Conservation (phyloP, 2,329 filamentous ascomycete genomes). For the Dendryphion nanum region DNA sequence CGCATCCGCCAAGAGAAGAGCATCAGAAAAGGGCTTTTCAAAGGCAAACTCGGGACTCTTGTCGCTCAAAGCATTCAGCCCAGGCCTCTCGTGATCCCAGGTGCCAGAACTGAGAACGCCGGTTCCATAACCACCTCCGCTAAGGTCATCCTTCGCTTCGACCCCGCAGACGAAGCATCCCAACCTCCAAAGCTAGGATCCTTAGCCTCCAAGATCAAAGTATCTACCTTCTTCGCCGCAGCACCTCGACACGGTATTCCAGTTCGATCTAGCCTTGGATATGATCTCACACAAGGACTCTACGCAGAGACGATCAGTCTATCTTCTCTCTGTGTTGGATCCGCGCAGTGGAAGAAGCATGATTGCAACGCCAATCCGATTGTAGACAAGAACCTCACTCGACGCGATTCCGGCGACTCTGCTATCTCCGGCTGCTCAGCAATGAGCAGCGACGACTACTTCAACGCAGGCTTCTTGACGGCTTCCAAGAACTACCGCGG, state of each 20-base stretch:
- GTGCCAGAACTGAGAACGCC: slow-evolving; percentile 36
- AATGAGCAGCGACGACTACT: slow-evolving; percentile 14
- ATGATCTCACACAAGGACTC: slow-evolving; percentile 50
- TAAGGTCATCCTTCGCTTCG: slow-evolving; percentile 60
- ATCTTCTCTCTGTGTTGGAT: slow-evolving; percentile 55
- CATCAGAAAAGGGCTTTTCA: slow-evolving; percentile 60
- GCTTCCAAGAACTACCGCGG: slow-evolving; percentile 41
- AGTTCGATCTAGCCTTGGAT: slow-evolving; percentile 39
- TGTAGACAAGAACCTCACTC: slow-evolving; percentile 18
- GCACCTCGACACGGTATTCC: slow-evolving; percentile 53
- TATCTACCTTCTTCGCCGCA: slow-evolving; percentile 57
- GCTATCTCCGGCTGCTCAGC: slow-evolving; percentile 38
- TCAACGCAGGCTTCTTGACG: slow-evolving; percentile 28
- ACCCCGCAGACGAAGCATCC: slow-evolving; percentile 51
- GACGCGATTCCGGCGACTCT: slow-evolving; percentile 47
- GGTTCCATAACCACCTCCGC: slow-evolving; percentile 53
- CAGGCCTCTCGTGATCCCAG: slow-evolving; percentile 52
- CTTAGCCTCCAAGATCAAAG: slow-evolving; percentile 55
- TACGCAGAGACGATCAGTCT: slow-evolving; percentile 55
- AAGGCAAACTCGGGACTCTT: slow-evolving; percentile 58
- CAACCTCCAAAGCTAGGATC: slow-evolving; percentile 54
- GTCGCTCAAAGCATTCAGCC: slow-evolving; percentile 60
- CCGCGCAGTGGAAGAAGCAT: slow-evolving; percentile 58
- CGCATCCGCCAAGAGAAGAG: slow-evolving; percentile 57
- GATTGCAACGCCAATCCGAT: slow-evolving; percentile 28